Evolutionary conservation across 441 rosid genomes (phyloP), one percentile per base, ranked within the genome.

Genomic region (Brassica balearica): DNA sequence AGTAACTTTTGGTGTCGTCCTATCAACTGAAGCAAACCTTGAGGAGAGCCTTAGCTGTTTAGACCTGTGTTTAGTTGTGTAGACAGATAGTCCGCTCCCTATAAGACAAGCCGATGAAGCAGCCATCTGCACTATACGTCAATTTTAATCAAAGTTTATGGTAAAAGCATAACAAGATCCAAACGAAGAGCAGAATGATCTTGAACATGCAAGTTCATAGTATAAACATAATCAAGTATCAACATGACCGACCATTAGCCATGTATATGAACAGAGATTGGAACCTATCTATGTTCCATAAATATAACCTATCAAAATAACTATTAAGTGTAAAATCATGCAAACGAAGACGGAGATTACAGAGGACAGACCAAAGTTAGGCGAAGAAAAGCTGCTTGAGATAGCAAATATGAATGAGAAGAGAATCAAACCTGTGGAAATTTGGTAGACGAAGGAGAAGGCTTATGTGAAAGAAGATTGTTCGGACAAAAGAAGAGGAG

Each of bases 31-130:
- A 11, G 72, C 78, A 76, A 82, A 64, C 34, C 83, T 68, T 8
- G 89, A 79, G 69, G 87, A 78, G 75, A 77, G 67, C 3, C 78
- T 69, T 69, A 84, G 72, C 75, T 77, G 78, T 75, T 80, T 87
- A 7, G 72, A 68, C 36, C 68, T 64, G 59, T 77, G 82, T 75
- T 84, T 90, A 4, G 79, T 69, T 59, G 72, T 55, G 29, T 67
- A 72, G 68, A 82, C 81, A 19, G 90, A 84, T 73, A 85, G 77
- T 75, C 90, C 83, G 70, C 80, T 85, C 8, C 94, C 93, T 4
- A 88, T 83, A 61, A 90, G 86, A 81, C 97, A 91, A 7, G 96
- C 84, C 43, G 89, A 81, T 22, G 96, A 87, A 69, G 97, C 84
- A 63, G 91, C 90, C 98, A 92, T 91, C 84, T 89, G 82, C 48